phyloP scores from a whole-genome alignment of 1,284 basidiomycete species.

The Athelia sp. region DNA sequence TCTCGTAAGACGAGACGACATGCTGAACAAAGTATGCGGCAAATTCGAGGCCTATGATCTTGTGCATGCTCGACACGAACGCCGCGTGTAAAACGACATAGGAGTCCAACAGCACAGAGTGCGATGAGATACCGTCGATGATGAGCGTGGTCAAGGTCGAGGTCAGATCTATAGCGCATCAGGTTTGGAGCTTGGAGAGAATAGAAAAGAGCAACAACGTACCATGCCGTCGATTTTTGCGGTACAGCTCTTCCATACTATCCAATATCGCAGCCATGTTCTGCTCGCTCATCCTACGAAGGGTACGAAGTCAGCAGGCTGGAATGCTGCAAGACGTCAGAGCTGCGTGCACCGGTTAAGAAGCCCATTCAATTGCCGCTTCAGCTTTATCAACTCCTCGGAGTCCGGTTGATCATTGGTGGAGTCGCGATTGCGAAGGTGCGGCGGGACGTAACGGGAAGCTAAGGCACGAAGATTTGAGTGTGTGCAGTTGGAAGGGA shows the following conservation, averaged over 20 bases:
- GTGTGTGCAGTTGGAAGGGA: background rate
- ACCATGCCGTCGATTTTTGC: constrained; percentile 80
- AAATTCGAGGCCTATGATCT: constrained; percentile 86
- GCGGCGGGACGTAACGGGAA: constrained; percentile 59
- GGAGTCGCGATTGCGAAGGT: constrained; percentile 43
- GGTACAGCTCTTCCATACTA: constrained; percentile 76
- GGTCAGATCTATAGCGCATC: constrained; percentile 63
- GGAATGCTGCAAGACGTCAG: background rate
- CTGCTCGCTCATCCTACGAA: constrained; percentile 77
- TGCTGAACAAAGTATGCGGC: constrained; percentile 78
- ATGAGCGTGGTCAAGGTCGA: constrained; percentile 76
- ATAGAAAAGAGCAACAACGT: constrained; percentile 10
- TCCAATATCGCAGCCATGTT: constrained; percentile 83
- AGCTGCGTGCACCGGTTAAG: constrained; percentile 66
- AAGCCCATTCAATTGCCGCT: constrained; percentile 79
- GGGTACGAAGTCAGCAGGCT: background rate
- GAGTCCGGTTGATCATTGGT: constrained; percentile 27
- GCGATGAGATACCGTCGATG: constrained; percentile 78
- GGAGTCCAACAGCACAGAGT: constrained; percentile 83
- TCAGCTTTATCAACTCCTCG: constrained; percentile 62
- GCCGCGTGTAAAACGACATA: constrained; percentile 91
- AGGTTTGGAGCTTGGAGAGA: constrained; percentile 5
- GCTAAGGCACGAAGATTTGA: constrained; percentile 18
- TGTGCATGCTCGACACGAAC: constrained; percentile 81
- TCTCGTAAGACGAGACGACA: constrained; percentile 65